phyloP scores from a whole-genome alignment of 352 stramenopile genomes.

The Phytophthora sojae region DNA sequence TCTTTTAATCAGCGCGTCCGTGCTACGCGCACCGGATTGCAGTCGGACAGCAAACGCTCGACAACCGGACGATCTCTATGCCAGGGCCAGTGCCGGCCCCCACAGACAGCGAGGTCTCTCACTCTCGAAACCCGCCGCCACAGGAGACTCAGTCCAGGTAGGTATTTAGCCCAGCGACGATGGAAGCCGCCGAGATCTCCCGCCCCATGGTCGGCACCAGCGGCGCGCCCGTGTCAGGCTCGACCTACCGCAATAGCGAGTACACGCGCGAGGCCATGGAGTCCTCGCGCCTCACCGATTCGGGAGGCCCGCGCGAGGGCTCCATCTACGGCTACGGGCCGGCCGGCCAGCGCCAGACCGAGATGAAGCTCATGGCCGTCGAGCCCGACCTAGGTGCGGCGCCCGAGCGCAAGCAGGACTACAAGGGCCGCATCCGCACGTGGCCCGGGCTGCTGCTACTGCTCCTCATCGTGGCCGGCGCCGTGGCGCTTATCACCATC shows the following conservation, averaged over 20 bases:
- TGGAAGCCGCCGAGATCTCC: slow-evolving; percentile 41
- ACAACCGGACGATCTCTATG: slow-evolving; percentile 3
- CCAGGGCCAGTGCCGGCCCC: neutral
- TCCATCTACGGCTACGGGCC: slow-evolving; percentile 35
- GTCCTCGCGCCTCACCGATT: slow-evolving; percentile 46
- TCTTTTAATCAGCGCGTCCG: slow-evolving; percentile 2
- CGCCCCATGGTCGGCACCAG: slow-evolving; percentile 33
- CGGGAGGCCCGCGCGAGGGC: slow-evolving; percentile 27
- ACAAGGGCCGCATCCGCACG: slow-evolving; percentile 76
- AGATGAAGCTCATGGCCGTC: slow-evolving; percentile 69
- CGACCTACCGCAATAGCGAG: slow-evolving; percentile 65
- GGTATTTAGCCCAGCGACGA: neutral
- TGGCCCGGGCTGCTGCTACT: slow-evolving; percentile 70
- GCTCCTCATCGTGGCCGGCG: slow-evolving; percentile 47
- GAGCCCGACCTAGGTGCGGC: slow-evolving; percentile 44
- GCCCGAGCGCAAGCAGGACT: slow-evolving; percentile 62
- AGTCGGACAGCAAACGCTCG: slow-evolving; percentile 3
- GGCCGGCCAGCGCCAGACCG: slow-evolving; percentile 47
- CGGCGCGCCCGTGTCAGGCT: slow-evolving; percentile 26
- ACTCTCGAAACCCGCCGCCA: neutral
- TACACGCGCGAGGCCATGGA: slow-evolving; percentile 33
- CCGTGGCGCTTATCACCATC: slow-evolving; percentile 57
- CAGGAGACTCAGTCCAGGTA: no score
- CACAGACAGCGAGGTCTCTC: neutral
- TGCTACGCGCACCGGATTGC: neutral